Conservation (phyloP, 2,329 filamentous ascomycete species). For the Beauveria sp. region DNA sequence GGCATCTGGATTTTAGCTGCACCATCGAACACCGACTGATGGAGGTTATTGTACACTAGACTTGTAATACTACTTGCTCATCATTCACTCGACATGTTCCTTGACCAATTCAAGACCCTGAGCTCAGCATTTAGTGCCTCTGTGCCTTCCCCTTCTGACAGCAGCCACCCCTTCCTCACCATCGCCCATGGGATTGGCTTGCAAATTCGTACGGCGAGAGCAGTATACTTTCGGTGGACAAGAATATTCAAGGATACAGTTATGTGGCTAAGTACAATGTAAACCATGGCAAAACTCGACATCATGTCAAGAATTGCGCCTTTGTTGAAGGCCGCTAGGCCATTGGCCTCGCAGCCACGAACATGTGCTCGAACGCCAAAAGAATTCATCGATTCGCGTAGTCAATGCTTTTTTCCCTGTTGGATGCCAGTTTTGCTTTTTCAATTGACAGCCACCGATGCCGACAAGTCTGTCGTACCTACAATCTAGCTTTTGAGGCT, state of each 20-base stretch:
- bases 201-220: slow-evolving; percentile 53
- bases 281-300: slow-evolving; percentile 57
- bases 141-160: slow-evolving; percentile 17
- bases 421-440: slow-evolving; percentile 20
- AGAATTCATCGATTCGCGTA: slow-evolving; percentile 50
- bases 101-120: slow-evolving; percentile 17
- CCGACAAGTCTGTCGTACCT: slow-evolving; percentile 44
- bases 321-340: slow-evolving; percentile 48
- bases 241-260: too few species aligned
- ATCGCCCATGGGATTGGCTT: slow-evolving; percentile 48
- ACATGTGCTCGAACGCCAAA: slow-evolving; percentile 53
- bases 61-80: neutral
- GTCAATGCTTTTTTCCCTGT: slow-evolving; percentile 15
- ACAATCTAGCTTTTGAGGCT: slow-evolving; percentile 42
- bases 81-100: neutral
- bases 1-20: too few species aligned
- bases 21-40: neutral
- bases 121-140: slow-evolving; percentile 19
- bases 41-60: neutral
- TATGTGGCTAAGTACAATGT: slow-evolving; percentile 23
- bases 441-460: slow-evolving; percentile 50
- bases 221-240: slow-evolving; percentile 33
- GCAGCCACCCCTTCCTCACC: slow-evolving; percentile 44
- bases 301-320: slow-evolving; percentile 51
- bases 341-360: slow-evolving; percentile 53